Base-by-base conservation (phyloP, 768 basidiomycete genomes). In the Agrocybe praecox region DNA sequence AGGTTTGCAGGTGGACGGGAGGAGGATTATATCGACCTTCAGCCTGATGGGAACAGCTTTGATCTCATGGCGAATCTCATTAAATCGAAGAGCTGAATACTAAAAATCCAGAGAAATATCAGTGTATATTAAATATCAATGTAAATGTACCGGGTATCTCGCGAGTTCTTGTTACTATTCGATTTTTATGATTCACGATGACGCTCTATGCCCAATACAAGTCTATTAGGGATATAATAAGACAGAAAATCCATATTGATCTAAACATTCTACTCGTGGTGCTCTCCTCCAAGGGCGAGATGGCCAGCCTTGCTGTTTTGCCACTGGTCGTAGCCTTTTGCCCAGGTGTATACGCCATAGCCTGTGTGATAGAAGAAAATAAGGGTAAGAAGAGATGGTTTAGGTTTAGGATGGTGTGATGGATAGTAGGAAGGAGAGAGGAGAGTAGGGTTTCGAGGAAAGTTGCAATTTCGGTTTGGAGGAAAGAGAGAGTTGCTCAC, bases 21-120 rank as follows among this genome's bases (percentile, higher is more conserved):
- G 53, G 55, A 70, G 57, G 77, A 75, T 22, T 96, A 82, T 67
- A 88, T 98, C 51, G 95, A 99, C 71, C 72, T 99, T 18, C 97
- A 97, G 69, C 97, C 97, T 1, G 95, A 98, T 65, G 94, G 95
- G 49, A 99, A 99, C 69, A 93, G 93, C 65, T 98, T 98, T 62
- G 96, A 98, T 72, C 78, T 98, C 61, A 90, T 97, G 90, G 82
- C 86, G 33, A 93, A 94, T 29, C 69, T 96, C 70, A 96, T 96
- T 62, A 89, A 78, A 60, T 69, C 74, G 1, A 83, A 83, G 62
- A 65, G 65, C n/a, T 78, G 57, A 69, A 14, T 23, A n/a, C 9
- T 12, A 9, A 17, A 23, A 32, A 14, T 34, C n/a, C n/a, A n/a
- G n/a, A n/a, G n/a, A n/a, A n/a, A n/a, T n/a, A n/a, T n/a, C n/a